These are phyloP conservation scores for Aspergillus mulundensis DNA, from an alignment of 495 filamentous ascomycete species.

Conservation along the genomic window DNA sequence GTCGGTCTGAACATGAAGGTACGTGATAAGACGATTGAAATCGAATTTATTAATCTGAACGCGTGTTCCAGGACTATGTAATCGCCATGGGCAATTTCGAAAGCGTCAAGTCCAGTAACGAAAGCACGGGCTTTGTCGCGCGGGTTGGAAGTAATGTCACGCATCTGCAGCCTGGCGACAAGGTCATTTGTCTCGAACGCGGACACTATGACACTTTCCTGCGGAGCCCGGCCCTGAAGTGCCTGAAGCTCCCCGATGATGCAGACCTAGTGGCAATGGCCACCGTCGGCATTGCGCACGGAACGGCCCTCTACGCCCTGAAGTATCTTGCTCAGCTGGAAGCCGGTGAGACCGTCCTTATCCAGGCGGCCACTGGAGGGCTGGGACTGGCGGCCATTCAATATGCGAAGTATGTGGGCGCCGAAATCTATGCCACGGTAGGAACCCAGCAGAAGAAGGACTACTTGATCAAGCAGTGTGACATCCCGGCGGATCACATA, in stretches of 20 bases:
- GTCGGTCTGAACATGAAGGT: slow-evolving; percentile 22
- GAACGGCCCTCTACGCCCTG: slow-evolving; percentile 36
- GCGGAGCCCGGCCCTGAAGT: not conserved
- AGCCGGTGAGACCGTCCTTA: slow-evolving; percentile 19
- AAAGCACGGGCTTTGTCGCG: slow-evolving; percentile 27
- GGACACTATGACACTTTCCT: not conserved
- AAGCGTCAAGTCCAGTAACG: not conserved
- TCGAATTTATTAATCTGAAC: too few relatives aligned
- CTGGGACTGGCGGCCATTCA: slow-evolving; percentile 26
- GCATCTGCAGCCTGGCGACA: slow-evolving; percentile 30
- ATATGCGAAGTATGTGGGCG: slow-evolving; percentile 2
- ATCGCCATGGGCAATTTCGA: slow-evolving; percentile 24
- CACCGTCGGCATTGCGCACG: slow-evolving; percentile 22
- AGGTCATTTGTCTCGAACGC: slow-evolving; percentile 20
- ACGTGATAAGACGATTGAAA: too few relatives aligned
- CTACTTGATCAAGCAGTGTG: slow-evolving; percentile 30
- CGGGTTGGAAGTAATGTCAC: slow-evolving; percentile 33
- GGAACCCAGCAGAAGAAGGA: slow-evolving; percentile 36
- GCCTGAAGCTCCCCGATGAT: slow-evolving; percentile 20
- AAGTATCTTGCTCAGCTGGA: slow-evolving; percentile 17
- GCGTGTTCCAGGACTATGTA: slow-evolving; percentile 18
- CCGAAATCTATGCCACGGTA: slow-evolving; percentile 41
- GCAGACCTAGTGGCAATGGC: slow-evolving; percentile 37
- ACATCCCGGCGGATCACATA: slow-evolving; percentile 39
- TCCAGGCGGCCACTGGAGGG: slow-evolving; percentile 27